Evolutionary conservation across 257 asterid species (phyloP).

Genomic region (Penstemon davidsonii): DNA sequence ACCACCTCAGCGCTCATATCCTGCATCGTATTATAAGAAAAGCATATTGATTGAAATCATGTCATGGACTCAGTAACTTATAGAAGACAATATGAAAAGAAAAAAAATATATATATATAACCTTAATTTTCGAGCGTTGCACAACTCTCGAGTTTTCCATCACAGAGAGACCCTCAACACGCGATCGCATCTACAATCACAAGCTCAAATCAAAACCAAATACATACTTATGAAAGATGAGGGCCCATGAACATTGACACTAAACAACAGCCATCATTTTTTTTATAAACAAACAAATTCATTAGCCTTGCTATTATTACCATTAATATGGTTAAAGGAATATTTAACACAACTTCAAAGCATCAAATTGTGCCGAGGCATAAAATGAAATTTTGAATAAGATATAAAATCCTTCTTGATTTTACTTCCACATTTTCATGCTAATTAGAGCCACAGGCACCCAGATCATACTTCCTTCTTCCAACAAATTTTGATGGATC

Average conservation of each 20-base stretch:
- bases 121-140: slow-evolving; percentile 82
- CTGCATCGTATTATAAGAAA: slow-evolving; percentile 41
- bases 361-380: background rate
- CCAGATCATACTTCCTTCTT: background rate
- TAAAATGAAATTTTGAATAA: slow-evolving; percentile 9
- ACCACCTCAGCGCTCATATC: slow-evolving; percentile 95
- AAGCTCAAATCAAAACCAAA: slow-evolving; percentile 22
- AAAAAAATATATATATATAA: slow-evolving; percentile 10
- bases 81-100: slow-evolving; percentile 14
- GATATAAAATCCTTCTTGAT: background rate
- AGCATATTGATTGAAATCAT: slow-evolving; percentile 2
- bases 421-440: background rate
- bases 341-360: background rate
- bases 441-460: background rate
- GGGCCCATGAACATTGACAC: background rate
- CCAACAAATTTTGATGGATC: background rate
- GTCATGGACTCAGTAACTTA: slow-evolving; percentile 1
- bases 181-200: slow-evolving; percentile 54
- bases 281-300: background rate
- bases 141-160: slow-evolving; percentile 43
- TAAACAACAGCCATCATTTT: background rate
- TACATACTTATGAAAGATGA: background rate
- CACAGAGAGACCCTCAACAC: slow-evolving; percentile 47
- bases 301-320: background rate
- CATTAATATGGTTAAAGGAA: background rate